These are phyloP conservation scores for Phytophthora citrophthora DNA, from an alignment of 352 stramenopile genomes.

Conservation along the genomic window DNA sequence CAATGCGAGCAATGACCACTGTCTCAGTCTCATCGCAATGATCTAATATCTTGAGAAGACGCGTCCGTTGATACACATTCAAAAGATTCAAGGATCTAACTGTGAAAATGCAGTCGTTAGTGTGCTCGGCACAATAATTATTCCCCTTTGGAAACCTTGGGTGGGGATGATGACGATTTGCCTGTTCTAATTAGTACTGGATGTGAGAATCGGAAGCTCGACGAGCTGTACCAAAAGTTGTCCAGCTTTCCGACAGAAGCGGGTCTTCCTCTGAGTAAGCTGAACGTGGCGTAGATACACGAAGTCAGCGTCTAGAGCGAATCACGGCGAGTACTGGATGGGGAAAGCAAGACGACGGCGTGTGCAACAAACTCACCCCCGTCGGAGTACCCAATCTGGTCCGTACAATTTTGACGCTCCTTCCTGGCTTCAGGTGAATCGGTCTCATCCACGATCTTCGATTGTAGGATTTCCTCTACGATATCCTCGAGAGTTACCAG, in stretches of 20 bases:
- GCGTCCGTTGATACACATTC: conserved; percentile 26
- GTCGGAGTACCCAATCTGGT: conserved; percentile 63
- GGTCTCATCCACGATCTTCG: conserved; percentile 97
- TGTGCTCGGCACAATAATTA: background rate
- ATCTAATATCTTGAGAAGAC: conserved; percentile 20
- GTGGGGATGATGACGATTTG: conserved; percentile 5
- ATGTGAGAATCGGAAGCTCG: conserved; percentile 1
- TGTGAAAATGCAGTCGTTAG: conserved; percentile 17
- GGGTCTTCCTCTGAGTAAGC: conserved; percentile 32
- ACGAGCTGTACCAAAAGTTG: conserved; percentile 20
- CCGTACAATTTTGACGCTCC: conserved; percentile 56
- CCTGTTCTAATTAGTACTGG: conserved; percentile 4
- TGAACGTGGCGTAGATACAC: conserved; percentile 10
- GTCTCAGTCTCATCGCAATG: conserved; percentile 10
- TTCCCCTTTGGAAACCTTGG: background rate
- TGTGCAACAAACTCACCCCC: conserved; percentile 47
- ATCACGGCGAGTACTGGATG: conserved; percentile 17
- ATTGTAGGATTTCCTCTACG: conserved; percentile 97
- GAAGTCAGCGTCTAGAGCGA: conserved; percentile 29
- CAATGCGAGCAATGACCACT: conserved; percentile 6
- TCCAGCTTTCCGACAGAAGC: conserved; percentile 18
- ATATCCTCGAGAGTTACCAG: conserved; percentile 99
- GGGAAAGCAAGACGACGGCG: conserved; percentile 22
- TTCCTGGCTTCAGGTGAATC: conserved; percentile 65
- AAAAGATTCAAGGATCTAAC: conserved; percentile 12